Conservation (phyloP, 2,329 filamentous ascomycete species). For the Colletotrichum sp. region DNA sequence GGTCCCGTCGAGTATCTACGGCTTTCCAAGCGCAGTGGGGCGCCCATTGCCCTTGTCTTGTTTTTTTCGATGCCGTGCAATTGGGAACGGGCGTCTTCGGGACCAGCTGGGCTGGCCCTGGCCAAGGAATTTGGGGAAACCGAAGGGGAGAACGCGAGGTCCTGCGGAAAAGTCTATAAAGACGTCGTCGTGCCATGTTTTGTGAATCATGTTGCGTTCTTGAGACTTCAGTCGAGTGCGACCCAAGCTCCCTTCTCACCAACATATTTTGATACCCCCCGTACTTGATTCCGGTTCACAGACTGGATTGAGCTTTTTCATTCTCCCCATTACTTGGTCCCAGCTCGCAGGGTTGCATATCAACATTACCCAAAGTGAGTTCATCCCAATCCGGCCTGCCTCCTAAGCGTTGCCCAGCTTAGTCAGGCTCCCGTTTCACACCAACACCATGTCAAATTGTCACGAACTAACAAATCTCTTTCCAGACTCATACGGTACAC, state of each 20-base stretch:
- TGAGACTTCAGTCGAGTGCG: background rate
- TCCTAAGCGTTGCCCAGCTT: background rate
- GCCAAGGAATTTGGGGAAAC: background rate
- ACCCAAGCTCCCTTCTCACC: background rate
- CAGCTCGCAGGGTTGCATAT: background rate
- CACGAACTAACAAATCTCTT: background rate
- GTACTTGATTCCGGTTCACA: background rate
- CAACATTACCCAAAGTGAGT: background rate
- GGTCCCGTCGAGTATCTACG: background rate
- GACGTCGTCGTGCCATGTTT: background rate
- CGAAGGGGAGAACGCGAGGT: background rate
- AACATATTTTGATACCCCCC: background rate
- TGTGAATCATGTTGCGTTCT: background rate
- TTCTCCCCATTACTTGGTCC: background rate
- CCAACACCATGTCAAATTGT: background rate
- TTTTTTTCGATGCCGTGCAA: background rate
- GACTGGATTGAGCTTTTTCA: background rate
- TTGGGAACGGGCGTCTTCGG: conserved; percentile 1
- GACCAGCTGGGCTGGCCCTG: background rate
- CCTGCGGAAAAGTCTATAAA: conserved; percentile 2
- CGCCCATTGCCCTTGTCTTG: background rate
- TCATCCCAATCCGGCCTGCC: background rate
- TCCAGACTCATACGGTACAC: background rate
- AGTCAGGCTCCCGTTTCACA: background rate
- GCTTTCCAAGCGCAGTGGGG: background rate